Evolutionary conservation across 352 stramenopile genomes (phyloP), one percentile per base, ranked within the genome.

Genomic region (Pythium folliculosum): DNA sequence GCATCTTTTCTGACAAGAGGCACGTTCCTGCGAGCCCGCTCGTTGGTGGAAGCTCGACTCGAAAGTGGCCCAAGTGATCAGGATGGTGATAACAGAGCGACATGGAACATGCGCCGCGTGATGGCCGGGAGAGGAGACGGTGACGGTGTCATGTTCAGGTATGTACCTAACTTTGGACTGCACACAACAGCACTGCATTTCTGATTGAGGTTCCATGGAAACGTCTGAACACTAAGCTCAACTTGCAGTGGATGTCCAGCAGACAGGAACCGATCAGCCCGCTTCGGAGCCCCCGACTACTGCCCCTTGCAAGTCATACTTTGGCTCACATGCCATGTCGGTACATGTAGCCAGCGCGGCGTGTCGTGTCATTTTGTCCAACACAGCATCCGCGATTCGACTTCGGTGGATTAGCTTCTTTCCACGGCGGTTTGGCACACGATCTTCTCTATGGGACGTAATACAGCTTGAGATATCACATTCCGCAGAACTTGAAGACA

Each of bases 1-100:
- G 65, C 56, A 67, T 67, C 49, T 59, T 72, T 64, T 67, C 53
- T 67, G 65, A 45, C 21, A 37, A 16, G 30, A 64, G 37, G 60
- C 60, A 73, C 67, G 67, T 67, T 71, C 65, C 65, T 71, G 12
- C 9, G 13, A 9, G 50, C 5, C 13, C 43, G 8, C 17, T 12
- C 56, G 60, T 73, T 69, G 60, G 65, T 51, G 21, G 58, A 52
- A 22, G 30, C 23, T 5, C 37, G n/a, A 19, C 12, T 32, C 6
- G 22, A 53, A 23, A 21, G 9, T 62, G 37, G 22, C 35, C 40
- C 40, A 47, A 21, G 40, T n/a, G 40, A 47, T 54, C 37, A 43
- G 56, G 25, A 23, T 52, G 25, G 16, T 53, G 56, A 45, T 38
- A 21, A n/a, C 25, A 19, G 43, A 54, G 25, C 13, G 19, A 30